These are phyloP conservation scores for Diddensiella caesifluorescens DNA, from an alignment of 805 yeast genomes.

Conservation along the genomic window DNA sequence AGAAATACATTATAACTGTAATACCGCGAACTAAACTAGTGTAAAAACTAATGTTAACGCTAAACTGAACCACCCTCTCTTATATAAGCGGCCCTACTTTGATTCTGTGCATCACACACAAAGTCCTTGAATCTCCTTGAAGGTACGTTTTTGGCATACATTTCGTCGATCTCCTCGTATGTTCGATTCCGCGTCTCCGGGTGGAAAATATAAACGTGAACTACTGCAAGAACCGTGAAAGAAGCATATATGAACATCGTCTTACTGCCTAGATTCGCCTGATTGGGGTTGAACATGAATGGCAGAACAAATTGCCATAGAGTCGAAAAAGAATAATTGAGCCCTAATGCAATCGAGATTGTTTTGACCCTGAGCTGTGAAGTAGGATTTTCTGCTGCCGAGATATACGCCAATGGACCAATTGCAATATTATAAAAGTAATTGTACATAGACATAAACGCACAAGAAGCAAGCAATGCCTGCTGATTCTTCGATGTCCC, in stretches of 20 bases:
- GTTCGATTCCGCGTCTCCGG: slow-evolving; percentile 6
- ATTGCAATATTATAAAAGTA: slow-evolving; percentile 35
- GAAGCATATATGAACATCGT: slow-evolving; percentile 6
- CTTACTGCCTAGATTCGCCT: slow-evolving; percentile 4
- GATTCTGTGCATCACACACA: slow-evolving; percentile 12
- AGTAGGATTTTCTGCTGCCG: slow-evolving; percentile 7
- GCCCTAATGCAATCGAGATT: slow-evolving; percentile 4
- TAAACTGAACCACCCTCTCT: no score
- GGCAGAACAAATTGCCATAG: slow-evolving; percentile 9
- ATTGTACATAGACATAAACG: slow-evolving; percentile 29
- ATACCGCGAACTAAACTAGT: no score
- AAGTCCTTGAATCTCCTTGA: slow-evolving; percentile 3
- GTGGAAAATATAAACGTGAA: neutral
- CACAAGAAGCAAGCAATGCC: slow-evolving; percentile 26
- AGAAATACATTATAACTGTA: no score
- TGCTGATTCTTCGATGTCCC: slow-evolving; percentile 19
- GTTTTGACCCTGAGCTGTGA: slow-evolving; percentile 4
- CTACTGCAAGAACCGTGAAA: neutral
- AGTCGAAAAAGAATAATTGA: slow-evolving; percentile 1
- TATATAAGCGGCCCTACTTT: no score
- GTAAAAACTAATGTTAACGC: no score
- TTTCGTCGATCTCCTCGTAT: slow-evolving; percentile 5
- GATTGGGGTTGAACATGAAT: slow-evolving; percentile 7
- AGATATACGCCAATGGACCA: slow-evolving; percentile 6
- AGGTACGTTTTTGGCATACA: slow-evolving; percentile 2